Conservation (phyloP, 352 stramenopile genomes). For the Pythium insidiosum region DNA sequence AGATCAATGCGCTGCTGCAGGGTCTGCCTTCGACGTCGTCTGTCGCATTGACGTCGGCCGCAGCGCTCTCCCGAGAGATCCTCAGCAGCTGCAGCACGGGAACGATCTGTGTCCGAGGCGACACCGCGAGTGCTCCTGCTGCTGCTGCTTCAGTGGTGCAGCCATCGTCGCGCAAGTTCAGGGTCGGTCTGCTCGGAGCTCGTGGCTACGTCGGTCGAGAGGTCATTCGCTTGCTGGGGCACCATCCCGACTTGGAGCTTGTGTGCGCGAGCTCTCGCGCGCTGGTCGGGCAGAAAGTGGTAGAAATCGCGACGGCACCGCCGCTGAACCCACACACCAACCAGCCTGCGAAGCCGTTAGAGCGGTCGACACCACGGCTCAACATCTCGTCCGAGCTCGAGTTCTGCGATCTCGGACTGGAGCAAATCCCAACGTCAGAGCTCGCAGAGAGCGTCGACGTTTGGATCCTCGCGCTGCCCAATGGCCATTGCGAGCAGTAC, state of each 20-base stretch:
- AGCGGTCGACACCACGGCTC: conserved; percentile 22
- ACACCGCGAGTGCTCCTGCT: conserved; percentile 13
- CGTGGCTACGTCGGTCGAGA: conserved; percentile 84
- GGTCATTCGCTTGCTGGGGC: conserved; percentile 75
- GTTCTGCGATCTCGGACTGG: conserved; percentile 77
- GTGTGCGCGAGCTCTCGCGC: conserved; percentile 80
- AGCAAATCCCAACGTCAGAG: conserved; percentile 57
- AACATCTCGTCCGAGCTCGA: conserved; percentile 66
- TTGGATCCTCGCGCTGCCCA: conserved; percentile 83
- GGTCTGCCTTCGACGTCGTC: conserved; percentile 69
- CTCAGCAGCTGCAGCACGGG: conserved; percentile 80
- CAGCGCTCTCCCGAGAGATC: conserved; percentile 73
- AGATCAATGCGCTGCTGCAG: conserved; percentile 83
- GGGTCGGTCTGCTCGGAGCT: conserved; percentile 80
- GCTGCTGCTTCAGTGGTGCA: conserved; percentile 2
- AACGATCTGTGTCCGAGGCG: conserved; percentile 74
- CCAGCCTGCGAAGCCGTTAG: conserved; percentile 37
- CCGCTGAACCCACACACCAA: conserved; percentile 82
- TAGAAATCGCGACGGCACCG: conserved; percentile 61
- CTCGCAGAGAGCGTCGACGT: conserved; percentile 78
- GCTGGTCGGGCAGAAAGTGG: conserved; percentile 67
- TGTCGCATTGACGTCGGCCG: conserved; percentile 81
- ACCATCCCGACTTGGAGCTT: conserved; percentile 72
- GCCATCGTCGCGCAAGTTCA: conserved; percentile 26
- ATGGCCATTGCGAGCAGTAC: conserved; percentile 83